A percentile compares a stretch with the other conserved stretches of the same genome.
phyloP scores from a whole-genome alignment of 768 basidiomycete species.

The Serendipita sp. region DNA sequence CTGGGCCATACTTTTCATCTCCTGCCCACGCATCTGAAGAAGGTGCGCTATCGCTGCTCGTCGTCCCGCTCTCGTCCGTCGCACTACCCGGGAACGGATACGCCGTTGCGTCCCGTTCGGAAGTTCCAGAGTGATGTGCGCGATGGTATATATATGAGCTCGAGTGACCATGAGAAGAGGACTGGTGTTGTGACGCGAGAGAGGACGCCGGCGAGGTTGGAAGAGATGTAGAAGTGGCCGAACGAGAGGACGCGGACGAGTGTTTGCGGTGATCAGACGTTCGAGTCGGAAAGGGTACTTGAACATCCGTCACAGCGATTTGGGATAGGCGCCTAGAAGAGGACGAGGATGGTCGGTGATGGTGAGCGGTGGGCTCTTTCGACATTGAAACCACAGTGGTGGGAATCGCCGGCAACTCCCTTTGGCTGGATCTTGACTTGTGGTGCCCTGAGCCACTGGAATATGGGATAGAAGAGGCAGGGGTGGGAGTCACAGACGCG shows the following conservation, averaged over 20 bases:
- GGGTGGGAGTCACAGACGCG: slow-evolving; percentile 4
- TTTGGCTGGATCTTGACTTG: not conserved
- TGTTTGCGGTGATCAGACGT: slow-evolving; percentile 9
- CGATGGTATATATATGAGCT: not conserved
- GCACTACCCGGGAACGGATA: slow-evolving; percentile 10
- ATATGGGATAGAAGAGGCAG: not conserved
- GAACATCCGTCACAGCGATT: not conserved
- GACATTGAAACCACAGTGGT: not conserved
- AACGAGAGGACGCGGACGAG: not conserved
- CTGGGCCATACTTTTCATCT: slow-evolving; percentile 1
- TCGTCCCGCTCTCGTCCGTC: slow-evolving; percentile 2
- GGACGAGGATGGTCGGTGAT: slow-evolving; percentile 8
- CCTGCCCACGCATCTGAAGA: slow-evolving; percentile 7
- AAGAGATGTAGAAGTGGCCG: not conserved
- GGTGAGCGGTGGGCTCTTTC: not conserved
- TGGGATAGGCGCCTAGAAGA: slow-evolving; percentile 6
- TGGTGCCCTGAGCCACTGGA: slow-evolving; percentile 3
- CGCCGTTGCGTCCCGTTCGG: slow-evolving; percentile 2
- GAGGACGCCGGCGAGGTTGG: not conserved
- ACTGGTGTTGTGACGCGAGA: not conserved
- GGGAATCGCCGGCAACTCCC: slow-evolving; percentile 5
- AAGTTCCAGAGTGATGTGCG: not conserved
- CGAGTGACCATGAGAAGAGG: not conserved
- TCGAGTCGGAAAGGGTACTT: slow-evolving; percentile 10
- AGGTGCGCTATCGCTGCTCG: slow-evolving; percentile 8